phyloP scores from a whole-genome alignment of 2,329 filamentous ascomycete species.

The Fusarium verticillioides region DNA sequence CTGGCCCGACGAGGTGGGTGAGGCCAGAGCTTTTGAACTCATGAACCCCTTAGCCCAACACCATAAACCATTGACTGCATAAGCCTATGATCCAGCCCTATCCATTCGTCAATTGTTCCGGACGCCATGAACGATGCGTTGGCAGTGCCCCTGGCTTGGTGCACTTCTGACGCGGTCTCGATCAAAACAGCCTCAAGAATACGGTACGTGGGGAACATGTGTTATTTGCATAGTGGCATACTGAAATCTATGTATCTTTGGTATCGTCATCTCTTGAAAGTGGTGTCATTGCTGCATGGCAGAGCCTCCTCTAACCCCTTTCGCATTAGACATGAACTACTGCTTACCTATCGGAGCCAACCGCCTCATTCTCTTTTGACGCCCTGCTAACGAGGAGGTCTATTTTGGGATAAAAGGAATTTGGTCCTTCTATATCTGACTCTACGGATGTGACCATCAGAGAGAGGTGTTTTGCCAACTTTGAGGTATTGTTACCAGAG shows the following conservation, averaged over 20 bases:
- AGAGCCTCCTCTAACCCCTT: slow-evolving; percentile 36
- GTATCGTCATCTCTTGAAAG: slow-evolving; percentile 1
- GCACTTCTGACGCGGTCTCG: neutral
- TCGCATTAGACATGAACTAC: slow-evolving; percentile 23
- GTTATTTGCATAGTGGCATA: neutral
- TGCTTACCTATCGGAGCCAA: slow-evolving; percentile 3
- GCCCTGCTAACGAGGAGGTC: slow-evolving; percentile 12
- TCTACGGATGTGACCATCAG: neutral
- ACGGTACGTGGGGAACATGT: neutral
- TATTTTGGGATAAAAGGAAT: neutral
- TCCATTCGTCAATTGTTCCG: neutral
- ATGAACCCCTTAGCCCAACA: neutral
- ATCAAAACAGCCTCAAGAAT: slow-evolving; percentile 13
- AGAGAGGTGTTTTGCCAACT: neutral
- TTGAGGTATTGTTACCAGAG: neutral
- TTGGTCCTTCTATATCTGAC: neutral
- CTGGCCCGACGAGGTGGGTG: slow-evolving; percentile 7
- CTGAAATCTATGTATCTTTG: neutral
- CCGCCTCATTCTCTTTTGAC: slow-evolving; percentile 26
- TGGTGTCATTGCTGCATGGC: slow-evolving; percentile 22
- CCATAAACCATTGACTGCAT: neutral
- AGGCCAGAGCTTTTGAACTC: slow-evolving; percentile 22
- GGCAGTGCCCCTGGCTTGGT: neutral
- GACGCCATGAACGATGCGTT: slow-evolving; percentile 2
- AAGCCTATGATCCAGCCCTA: neutral